Conservation (phyloP, 176 grass and related monocot genomes). For the Cymbopogon citratus region DNA sequence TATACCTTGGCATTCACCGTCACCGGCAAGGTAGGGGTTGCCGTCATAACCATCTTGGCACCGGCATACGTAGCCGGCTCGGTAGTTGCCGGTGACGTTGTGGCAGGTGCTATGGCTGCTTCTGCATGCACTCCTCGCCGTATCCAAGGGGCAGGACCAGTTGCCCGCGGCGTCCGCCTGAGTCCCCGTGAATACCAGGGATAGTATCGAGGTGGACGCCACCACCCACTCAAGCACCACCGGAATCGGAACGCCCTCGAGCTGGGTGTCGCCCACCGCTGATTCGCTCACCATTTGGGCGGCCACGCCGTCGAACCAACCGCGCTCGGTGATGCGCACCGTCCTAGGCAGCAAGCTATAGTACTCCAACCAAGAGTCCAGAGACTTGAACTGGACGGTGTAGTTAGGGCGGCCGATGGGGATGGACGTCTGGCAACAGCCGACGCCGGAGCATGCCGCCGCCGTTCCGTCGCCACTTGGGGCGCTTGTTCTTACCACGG, state of each 20-base stretch:
- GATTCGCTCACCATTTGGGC: background rate
- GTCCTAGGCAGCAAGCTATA: rapidly evolving
- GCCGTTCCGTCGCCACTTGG: too few species aligned
- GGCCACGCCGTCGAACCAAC: constrained; percentile 2
- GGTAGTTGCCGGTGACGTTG: constrained; percentile 4
- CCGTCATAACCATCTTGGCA: constrained; percentile 26
- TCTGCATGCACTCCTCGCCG: background rate
- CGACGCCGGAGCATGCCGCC: background rate
- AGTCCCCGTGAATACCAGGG: too few species aligned
- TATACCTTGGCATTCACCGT: background rate
- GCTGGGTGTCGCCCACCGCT: too few species aligned
- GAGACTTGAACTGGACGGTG: background rate
- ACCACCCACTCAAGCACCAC: constrained; percentile 3
- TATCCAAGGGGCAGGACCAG: background rate
- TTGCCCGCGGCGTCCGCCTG: too few species aligned
- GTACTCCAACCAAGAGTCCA: background rate
- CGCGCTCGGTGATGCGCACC: constrained; percentile 1
- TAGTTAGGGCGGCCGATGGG: constrained; percentile 20
- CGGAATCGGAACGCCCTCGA: background rate
- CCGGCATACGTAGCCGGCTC: background rate
- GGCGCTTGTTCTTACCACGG: background rate
- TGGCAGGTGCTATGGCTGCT: background rate
- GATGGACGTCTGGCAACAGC: constrained; percentile 14
- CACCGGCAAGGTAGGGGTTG: constrained; percentile 37
- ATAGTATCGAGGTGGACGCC: background rate